Base-by-base conservation (phyloP, 2,329 filamentous ascomycete genomes). In the Coniochaeta hoffmannii region DNA sequence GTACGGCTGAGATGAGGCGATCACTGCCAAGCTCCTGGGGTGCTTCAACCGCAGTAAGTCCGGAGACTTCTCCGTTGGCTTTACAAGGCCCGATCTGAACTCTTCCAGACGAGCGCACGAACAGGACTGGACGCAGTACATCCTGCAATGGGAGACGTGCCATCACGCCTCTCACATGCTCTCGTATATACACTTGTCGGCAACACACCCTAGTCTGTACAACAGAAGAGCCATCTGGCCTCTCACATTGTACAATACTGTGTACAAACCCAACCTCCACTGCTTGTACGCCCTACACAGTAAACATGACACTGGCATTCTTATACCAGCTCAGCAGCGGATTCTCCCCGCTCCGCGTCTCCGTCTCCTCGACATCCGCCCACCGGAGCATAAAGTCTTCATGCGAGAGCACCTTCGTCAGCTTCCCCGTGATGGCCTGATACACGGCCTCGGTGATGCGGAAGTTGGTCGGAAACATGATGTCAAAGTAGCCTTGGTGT, bases 401-500 rank as follows among this genome's bases (percentile, higher is more conserved):
- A 65, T 99, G 94, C 35, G 87, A 85, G 68, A 86, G 81, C 53
- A 96, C 89, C 53, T 88, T 82, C 2, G 92, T 96, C 64, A 97
- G 77, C 68, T 95, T 94, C 31, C 93, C 93, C 0, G 94, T 99
- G 64, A 97, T 85, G 58, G 90, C 90, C 55, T 90, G 86, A 73
- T 99, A 99, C 63, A 97, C 85, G 64, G 90, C 86, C 71, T 97
- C 91, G 72, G 94, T 87, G 62, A 96, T 87, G 59, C 82, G 79
- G 68, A 99, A 99, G 71, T 99, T 88, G 11, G 94, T 99, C 0
- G 94, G 94, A 74, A 99, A 99, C 68, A 99, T 86, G 64, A 99
- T 97, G 69, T 99, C 95, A 68, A 99, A 99, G 73, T 96, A 97
- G 49, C 94, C 95, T 75, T 99, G 95, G 69, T 97, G 92, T 50